Evolutionary conservation across 495 filamentous ascomycete genomes (phyloP), one percentile per base, ranked within the genome.

Genomic region (Parathielavia hyrcaniae): DNA sequence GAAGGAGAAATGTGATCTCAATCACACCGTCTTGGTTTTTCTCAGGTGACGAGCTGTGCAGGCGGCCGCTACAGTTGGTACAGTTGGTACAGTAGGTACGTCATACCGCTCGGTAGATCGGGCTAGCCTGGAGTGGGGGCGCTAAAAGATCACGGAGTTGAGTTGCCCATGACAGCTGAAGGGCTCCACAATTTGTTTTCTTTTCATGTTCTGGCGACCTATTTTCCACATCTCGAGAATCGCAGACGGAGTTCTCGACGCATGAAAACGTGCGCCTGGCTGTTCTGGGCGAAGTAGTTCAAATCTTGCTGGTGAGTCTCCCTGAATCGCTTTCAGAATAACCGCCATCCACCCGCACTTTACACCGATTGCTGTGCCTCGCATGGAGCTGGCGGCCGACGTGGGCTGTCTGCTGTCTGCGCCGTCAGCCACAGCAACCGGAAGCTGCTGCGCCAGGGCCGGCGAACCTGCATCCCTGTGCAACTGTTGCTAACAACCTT

Each of bases 81-180:
- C n/a, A n/a, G n/a, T n/a, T n/a, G n/a, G n/a, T n/a, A n/a, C 35
- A 23, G 50, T 30, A 3, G 26, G 26, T 61, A 61, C 58, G 58
- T 61, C 58, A 61, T 61, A 23, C 5, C 30, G 38, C 30, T n/a
- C n/a, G 26, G 26, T 6, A 30, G 26, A 30, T 30, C 32, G 4
- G 55, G 19, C n/a, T 17, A 9, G 17, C 5, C 22, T 23, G 6
- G 11, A 11, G 52, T 54, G 52, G 52, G 52, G 39, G 16, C 52
- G 2, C 40, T 35, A 54, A 14, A 2, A 9, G 10, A 20, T 23
- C 7, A 14, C 26, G 20, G 30, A 13, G 20, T 22, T 16, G 35
- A 57, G 60, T 58, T 62, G 60, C 60, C 55, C 55, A 55, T 62
- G 60, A 52, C 60, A 58, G 60, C 60, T 58, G 55, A 47, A 51